These are phyloP conservation scores for Guadua angustifolia DNA, from an alignment of 176 grass and related monocot genomes.

Conservation along the genomic window DNA sequence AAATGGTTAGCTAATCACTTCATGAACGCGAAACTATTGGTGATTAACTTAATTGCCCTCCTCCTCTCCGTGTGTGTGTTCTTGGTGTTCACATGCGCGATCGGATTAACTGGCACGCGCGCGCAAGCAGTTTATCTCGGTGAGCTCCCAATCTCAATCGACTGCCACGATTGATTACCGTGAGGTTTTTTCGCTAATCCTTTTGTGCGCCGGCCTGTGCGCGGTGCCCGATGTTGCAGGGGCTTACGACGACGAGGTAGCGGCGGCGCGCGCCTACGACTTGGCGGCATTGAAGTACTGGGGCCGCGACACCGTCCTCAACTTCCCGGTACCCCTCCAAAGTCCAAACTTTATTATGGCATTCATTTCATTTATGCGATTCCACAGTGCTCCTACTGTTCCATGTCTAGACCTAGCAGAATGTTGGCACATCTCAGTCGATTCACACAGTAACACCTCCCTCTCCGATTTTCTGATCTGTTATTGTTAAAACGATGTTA, in stretches of 20 bases:
- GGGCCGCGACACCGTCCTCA: conserved; percentile 73
- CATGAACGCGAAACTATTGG: too few species aligned
- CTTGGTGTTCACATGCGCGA: background rate
- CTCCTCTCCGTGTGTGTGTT: background rate
- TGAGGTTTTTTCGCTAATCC: background rate
- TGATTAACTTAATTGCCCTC: too few species aligned
- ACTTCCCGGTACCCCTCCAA: conserved; percentile 65
- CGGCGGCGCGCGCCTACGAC: conserved; percentile 79
- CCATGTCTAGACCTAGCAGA: background rate
- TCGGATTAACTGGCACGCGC: background rate
- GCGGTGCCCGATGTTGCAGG: conserved; percentile 43
- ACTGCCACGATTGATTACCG: background rate
- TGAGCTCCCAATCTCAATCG: conserved; percentile 39
- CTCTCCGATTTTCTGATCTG: background rate
- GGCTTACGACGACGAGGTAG: conserved; percentile 81
- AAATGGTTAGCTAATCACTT: too few species aligned
- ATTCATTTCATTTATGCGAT: background rate
- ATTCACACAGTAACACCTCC: too few species aligned
- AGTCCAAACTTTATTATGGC: background rate
- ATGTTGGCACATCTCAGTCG: background rate
- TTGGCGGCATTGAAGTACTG: conserved; percentile 91
- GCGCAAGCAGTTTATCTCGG: conserved; percentile 70
- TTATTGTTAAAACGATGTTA: background rate
- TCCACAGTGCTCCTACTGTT: background rate
- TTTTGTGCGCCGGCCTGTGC: background rate